Conservation (phyloP, 176 grass and related monocot species). For the Saccharum spontaneum region DNA sequence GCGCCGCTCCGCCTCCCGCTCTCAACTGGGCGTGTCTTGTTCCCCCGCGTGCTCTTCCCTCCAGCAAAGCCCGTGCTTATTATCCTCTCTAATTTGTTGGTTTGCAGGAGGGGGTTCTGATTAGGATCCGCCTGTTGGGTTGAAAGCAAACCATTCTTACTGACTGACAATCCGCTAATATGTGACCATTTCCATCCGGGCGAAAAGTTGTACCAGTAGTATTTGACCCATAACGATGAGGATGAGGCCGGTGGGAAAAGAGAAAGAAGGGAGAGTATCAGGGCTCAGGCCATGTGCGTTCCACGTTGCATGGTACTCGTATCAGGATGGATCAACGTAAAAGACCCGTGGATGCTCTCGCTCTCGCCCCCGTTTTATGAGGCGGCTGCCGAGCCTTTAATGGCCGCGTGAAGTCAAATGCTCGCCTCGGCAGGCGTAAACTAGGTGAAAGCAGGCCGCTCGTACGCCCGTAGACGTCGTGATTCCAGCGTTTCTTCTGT, state of each 20-base stretch:
- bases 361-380: conserved; percentile 46
- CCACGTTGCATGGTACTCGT: conserved; percentile 5
- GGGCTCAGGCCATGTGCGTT: conserved; percentile 21
- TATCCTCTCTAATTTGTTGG: conserved; percentile 13
- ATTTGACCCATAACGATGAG: neutral
- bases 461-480: conserved; percentile 36
- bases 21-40: conserved; percentile 35
- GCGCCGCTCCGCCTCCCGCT: neutral
- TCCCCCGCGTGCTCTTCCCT: neutral
- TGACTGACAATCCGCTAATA: neutral
- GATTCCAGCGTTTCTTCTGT: conserved; percentile 10
- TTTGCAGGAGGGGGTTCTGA: neutral
- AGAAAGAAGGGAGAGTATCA: neutral
- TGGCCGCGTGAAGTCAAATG: conserved; percentile 55
- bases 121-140: too few species aligned
- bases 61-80: neutral
- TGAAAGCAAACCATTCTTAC: neutral
- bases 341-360: conserved; percentile 21
- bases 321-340: neutral
- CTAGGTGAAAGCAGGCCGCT: conserved; percentile 43
- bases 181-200: neutral
- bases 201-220: neutral
- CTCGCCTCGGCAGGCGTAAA: conserved; percentile 50
- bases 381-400: conserved; percentile 45
- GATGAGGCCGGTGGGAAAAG: too few species aligned